Conservation (phyloP, 345 rosid genomes). For the Eucalyptus polyanthemos region DNA sequence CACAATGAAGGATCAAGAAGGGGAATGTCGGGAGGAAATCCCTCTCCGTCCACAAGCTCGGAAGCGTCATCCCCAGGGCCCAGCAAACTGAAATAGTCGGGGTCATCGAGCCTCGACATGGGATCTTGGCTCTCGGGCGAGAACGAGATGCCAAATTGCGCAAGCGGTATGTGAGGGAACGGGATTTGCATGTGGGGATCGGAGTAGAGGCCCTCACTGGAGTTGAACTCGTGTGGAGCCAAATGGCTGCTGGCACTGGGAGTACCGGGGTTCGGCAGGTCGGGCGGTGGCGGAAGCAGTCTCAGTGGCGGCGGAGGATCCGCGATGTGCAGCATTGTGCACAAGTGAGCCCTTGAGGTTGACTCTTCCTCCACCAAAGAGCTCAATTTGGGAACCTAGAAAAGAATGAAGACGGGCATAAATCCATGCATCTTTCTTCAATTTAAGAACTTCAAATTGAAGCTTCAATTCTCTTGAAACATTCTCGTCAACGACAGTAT, state of each 20-base stretch:
- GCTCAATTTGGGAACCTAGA: conserved; percentile 19
- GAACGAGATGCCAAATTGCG: conserved; percentile 15
- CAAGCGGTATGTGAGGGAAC: conserved; percentile 16
- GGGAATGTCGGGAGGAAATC: conserved; percentile 19
- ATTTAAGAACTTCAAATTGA: background rate
- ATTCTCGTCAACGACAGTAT: background rate
- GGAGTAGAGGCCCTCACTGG: conserved; percentile 1
- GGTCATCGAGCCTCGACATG: conserved; percentile 45
- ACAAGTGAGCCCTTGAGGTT: background rate
- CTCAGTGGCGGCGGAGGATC: background rate
- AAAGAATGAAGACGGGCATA: background rate
- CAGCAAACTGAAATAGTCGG: conserved; percentile 35
- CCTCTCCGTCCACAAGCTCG: conserved; percentile 14
- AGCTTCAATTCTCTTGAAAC: background rate
- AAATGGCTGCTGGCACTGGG: conserved; percentile 11
- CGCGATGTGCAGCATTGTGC: background rate
- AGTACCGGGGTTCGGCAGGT: background rate
- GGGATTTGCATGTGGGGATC: background rate
- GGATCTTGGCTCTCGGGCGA: conserved; percentile 46
- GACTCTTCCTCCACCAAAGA: conserved; percentile 20
- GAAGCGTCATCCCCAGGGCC: conserved; percentile 25
- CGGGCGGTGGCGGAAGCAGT: background rate
- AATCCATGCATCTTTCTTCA: background rate
- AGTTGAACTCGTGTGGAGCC: conserved; percentile 15
- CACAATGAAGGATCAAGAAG: background rate